A percentile compares a stretch with the other conserved stretches of the same genome.
phyloP scores from a whole-genome alignment of 108 stramenopile species.

The Cyclotella cryptica region DNA sequence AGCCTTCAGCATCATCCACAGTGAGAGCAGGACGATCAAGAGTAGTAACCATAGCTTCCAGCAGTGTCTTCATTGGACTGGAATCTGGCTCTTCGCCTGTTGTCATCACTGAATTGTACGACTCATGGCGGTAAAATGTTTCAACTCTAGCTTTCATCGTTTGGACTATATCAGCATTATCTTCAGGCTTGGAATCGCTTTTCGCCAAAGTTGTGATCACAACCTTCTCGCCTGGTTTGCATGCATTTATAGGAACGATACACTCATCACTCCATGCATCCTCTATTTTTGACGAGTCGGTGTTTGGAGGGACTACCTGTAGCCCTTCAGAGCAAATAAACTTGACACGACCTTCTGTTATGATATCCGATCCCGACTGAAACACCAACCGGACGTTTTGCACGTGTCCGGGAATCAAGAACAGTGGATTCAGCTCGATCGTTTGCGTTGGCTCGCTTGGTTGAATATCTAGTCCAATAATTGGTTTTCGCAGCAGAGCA shows the following conservation, averaged over 20 bases:
- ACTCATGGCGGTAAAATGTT: slow-evolving; percentile 58
- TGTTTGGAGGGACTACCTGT: slow-evolving; percentile 63
- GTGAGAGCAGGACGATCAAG: slow-evolving; percentile 71
- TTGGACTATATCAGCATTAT: slow-evolving; percentile 39
- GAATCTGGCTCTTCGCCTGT: slow-evolving; percentile 55
- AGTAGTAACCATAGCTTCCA: slow-evolving; percentile 71
- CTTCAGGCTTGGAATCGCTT: slow-evolving; percentile 54
- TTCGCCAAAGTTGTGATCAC: slow-evolving; percentile 63
- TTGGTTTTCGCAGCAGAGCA: slow-evolving; percentile 57
- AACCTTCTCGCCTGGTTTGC: slow-evolving; percentile 57
- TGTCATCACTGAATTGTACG: slow-evolving; percentile 45
- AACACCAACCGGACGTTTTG: slow-evolving; percentile 73
- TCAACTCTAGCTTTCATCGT: slow-evolving; percentile 65
- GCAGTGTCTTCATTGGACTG: slow-evolving; percentile 56
- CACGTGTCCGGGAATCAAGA: slow-evolving; percentile 78
- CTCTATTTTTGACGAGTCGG: slow-evolving; percentile 43
- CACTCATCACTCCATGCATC: slow-evolving; percentile 66
- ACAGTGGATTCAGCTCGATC: slow-evolving; percentile 66
- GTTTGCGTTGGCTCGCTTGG: slow-evolving; percentile 82
- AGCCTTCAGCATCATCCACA: slow-evolving; percentile 58
- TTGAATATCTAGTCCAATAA: slow-evolving; percentile 75
- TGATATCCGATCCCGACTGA: slow-evolving; percentile 69
- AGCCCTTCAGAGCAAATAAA: slow-evolving; percentile 69
- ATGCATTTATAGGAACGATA: slow-evolving; percentile 48
- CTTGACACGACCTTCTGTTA: slow-evolving; percentile 60